phyloP scores from a whole-genome alignment of 352 stramenopile genomes.

The Phytopythium boreale region DNA sequence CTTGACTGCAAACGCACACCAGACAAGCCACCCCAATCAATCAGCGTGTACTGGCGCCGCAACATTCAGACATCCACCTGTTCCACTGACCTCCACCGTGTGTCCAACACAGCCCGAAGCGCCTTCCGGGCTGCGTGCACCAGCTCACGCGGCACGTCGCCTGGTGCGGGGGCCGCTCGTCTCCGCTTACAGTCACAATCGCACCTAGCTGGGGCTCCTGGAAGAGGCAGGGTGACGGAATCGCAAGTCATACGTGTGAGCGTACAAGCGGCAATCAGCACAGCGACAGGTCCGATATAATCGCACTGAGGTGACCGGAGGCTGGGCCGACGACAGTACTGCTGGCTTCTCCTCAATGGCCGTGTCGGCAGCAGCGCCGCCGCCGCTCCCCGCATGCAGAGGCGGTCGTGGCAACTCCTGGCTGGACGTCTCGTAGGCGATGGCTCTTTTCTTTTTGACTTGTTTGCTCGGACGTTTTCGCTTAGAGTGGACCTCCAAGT shows the following conservation, averaged over 20 bases:
- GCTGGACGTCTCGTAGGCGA: background rate
- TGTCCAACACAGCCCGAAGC: constrained; percentile 47
- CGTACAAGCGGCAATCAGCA: background rate
- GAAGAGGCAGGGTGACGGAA: background rate
- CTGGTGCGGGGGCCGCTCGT: background rate
- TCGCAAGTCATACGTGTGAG: background rate
- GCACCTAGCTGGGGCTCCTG: background rate
- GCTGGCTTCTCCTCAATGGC: background rate
- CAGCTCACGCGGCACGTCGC: constrained; percentile 36
- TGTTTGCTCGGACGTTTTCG: background rate
- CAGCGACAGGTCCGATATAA: too few species aligned
- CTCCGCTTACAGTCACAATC: background rate
- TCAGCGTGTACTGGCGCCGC: background rate
- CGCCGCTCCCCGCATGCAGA: background rate
- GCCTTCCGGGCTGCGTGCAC: constrained; percentile 38
- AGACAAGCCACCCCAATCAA: background rate
- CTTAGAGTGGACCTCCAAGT: background rate
- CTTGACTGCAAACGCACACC: constrained; percentile 22
- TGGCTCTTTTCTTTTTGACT: background rate
- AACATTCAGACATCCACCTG: too few species aligned
- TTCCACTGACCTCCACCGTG: constrained; percentile 33
- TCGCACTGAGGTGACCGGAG: background rate
- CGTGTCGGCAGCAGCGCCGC: background rate
- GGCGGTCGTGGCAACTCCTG: background rate
- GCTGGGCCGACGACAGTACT: background rate